Percentiles rank a stretch among this genome's conserved stretches.
phyloP scores from a whole-genome alignment of 306 rosid species.

The Ormosia semicastrata region DNA sequence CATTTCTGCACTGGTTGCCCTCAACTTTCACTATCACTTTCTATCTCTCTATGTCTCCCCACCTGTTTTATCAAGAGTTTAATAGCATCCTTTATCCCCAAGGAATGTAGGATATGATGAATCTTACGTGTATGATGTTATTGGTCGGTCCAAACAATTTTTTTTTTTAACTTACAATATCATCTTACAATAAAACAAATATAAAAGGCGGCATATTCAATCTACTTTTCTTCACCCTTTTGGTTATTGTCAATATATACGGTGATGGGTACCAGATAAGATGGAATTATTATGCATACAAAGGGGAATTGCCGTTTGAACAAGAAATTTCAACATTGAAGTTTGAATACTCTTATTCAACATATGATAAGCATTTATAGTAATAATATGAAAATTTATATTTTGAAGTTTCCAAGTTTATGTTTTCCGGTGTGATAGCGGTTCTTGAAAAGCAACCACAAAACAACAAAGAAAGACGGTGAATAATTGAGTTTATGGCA shows the following conservation, averaged over 20 bases:
- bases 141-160: constrained; percentile 33
- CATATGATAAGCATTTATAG: background rate
- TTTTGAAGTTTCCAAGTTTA: background rate
- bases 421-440: background rate
- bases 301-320: background rate
- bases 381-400: no score
- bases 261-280: constrained; percentile 9
- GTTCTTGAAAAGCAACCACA: background rate
- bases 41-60: background rate
- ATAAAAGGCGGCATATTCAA: constrained; percentile 13
- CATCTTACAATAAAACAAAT: background rate
- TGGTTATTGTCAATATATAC: constrained; percentile 9
- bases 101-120: constrained; percentile 16
- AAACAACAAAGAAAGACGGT: background rate
- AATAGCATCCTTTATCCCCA: constrained; percentile 30
- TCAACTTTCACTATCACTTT: constrained; percentile 1
- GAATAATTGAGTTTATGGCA: background rate
- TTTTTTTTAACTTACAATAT: background rate
- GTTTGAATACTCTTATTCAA: background rate
- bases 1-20: background rate
- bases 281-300: background rate
- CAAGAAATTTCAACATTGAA: background rate
- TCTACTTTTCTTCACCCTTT: background rate
- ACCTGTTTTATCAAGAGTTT: constrained; percentile 5
- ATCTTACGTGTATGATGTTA: constrained; percentile 32